Conservation (phyloP, 805 yeast genomes). For the Zygosaccharomyces gambellarensis region DNA sequence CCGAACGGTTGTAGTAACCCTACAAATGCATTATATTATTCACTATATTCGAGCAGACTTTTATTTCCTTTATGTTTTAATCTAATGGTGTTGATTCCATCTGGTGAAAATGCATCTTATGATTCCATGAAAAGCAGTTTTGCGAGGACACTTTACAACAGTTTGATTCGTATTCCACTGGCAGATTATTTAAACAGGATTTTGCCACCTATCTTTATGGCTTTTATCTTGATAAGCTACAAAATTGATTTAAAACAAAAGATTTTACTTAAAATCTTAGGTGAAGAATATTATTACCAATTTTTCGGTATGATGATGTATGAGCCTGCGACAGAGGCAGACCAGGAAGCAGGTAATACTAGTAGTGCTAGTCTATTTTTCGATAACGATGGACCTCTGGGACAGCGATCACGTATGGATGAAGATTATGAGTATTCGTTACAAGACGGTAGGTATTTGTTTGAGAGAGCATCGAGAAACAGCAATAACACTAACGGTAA, state of each 20-base stretch:
- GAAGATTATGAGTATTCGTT: conserved; percentile 36
- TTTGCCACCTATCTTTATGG: conserved; percentile 28
- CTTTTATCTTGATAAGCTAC: conserved; percentile 24
- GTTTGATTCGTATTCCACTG: conserved; percentile 29
- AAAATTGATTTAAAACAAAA: conserved; percentile 30
- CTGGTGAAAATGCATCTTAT: conserved; percentile 4
- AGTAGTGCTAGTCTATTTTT: conserved; percentile 3
- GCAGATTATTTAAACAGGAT: conserved; percentile 26
- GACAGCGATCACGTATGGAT: conserved; percentile 36
- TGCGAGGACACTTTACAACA: conserved; percentile 24
- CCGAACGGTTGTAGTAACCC: conserved; percentile 34
- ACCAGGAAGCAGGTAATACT: conserved; percentile 6
- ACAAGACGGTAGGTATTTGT: conserved; percentile 33
- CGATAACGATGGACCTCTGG: conserved; percentile 3
- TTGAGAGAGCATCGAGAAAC: conserved; percentile 30
- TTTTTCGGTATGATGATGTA: conserved; percentile 32
- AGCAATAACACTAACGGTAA: conserved; percentile 11
- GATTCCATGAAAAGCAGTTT: conserved; percentile 22
- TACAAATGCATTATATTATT: conserved; percentile 30
- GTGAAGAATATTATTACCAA: conserved; percentile 34
- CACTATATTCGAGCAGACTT: conserved; percentile 33
- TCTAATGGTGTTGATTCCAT: conserved; percentile 28
- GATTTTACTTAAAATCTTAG: conserved; percentile 26
- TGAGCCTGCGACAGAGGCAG: conserved; percentile 19
- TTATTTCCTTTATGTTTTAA: conserved; percentile 34